A percentile compares a stretch with the other conserved stretches of the same genome.
Evolutionary conservation across 441 rosid genomes (phyloP).

Genomic region (Bruguiera hainesii): DNA sequence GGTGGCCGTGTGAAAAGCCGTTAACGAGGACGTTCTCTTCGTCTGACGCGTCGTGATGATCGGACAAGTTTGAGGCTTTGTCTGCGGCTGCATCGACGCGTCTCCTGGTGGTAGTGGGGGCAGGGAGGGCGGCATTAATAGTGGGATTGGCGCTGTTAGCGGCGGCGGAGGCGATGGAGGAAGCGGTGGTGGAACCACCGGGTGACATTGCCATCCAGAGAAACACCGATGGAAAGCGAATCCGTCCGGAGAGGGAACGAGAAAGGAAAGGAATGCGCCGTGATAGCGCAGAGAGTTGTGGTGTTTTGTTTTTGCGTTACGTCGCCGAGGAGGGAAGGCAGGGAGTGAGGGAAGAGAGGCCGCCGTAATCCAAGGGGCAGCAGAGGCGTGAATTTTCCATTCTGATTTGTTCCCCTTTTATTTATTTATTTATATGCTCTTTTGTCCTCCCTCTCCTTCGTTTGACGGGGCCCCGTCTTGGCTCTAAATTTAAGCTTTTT

Average conservation of each 20-base stretch:
- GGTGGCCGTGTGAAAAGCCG: constrained; percentile 25
- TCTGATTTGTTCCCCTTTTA: neutral
- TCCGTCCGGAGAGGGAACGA: neutral
- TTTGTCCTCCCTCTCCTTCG: too few relatives aligned
- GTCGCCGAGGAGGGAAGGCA: too few relatives aligned
- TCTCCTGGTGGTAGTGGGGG: constrained; percentile 61
- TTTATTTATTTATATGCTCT: neutral
- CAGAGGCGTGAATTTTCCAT: neutral
- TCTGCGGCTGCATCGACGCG: constrained; percentile 48
- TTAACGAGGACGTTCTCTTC: constrained; percentile 29
- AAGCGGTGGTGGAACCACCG: constrained; percentile 36
- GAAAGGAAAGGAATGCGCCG: neutral
- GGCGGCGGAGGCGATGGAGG: constrained; percentile 17
- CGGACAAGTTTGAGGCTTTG: constrained; percentile 17
- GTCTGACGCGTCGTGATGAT: constrained; percentile 21
- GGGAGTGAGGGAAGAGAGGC: neutral
- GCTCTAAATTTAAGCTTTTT: too few relatives aligned
- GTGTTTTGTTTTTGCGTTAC: too few relatives aligned
- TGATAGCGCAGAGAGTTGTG: too few relatives aligned
- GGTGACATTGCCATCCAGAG: constrained; percentile 35
- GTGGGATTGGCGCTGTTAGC: neutral
- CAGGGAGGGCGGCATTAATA: constrained; percentile 9
- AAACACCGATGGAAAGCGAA: constrained; percentile 4
- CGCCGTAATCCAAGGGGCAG: constrained; percentile 1
- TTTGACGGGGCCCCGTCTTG: too few relatives aligned